Base-by-base conservation (phyloP, 345 rosid species). In the Excoecaria agallocha region DNA sequence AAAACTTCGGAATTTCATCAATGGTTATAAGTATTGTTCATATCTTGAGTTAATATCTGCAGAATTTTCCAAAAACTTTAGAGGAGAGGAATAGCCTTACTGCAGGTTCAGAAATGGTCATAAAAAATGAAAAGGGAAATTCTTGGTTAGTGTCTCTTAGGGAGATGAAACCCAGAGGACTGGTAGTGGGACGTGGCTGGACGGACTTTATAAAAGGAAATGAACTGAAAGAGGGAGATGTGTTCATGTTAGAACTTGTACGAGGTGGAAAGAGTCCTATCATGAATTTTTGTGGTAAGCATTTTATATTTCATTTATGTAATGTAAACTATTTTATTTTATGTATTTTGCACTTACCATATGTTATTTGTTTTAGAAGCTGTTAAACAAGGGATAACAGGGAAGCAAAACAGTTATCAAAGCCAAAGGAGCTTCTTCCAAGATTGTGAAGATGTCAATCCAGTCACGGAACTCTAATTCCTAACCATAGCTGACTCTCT, bases 51-150 rank as follows among this genome's bases (percentile, higher is more conserved):
- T 68, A 13, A 17, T 22, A 30, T 30, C 10, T 75, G 78, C 73
- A 67, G 78, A 41, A 17, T 25, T 48, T 75, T 46, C 78, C 78
- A 8, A 59, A 10, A 22, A 3, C 59, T 7, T 68, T 68, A 15
- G 78, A 45, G 0, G 20, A 1, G 45, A 35, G 4, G 9, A n/a
- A 24, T 68, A 59, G 58, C 41, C 58, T 75, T 58, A 30, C 20
- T 7, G 68, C 17, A 35, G n/a, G 30, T 59, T 30, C 66, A 8
- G 19, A 50, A 25, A 35, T 68, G 73, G 60, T n/a, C 50, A 67
- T 75, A 35, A n/a, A 8, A 22, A 52, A 75, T 11, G 78, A 68
- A 48, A 48, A 10, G 51, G 78, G 68, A 69, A 75, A 67, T 12
- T 38, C 39, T 16, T 75, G 67, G 66, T 3, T 12, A 16, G 73